Base-by-base conservation (phyloP, 176 grass and related monocot genomes). In the Oryza officinalis region DNA sequence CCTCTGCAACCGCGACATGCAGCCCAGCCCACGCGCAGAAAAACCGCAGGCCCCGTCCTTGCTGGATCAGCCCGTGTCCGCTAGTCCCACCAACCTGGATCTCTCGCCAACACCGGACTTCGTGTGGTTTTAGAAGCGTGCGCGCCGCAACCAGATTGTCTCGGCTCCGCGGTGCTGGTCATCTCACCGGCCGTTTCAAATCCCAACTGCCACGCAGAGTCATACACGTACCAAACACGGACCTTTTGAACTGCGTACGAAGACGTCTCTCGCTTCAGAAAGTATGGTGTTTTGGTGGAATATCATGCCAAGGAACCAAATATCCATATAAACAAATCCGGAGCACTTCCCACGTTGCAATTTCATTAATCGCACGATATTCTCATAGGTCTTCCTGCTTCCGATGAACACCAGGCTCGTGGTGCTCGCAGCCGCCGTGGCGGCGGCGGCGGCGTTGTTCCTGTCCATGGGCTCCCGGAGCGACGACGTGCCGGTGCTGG, bases 391-490 rank as follows among this genome's bases (percentile, higher is more conserved):
- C 47, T n/a, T 17, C 30, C 8, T 10, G 5, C 3, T 57, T 54
- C 67, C 32, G 33, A 69, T 69, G 67, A 22, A 38, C 33, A 8
- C 67, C 18, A 11, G 22, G 35, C 68, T 32, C 7, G 18, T 66
- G 1, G 49, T 65, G 26, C 37, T 66, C 22, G 77, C 61, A 43
- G 27, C 5, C 3, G 9, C 52, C 32, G 59, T 86, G 0, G 72
- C 78, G 30, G 41, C 83, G 30, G 41, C 83, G n/a, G 35, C 61
- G 23, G 43, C 59, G 13, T 18, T 73, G 0, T 22, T 1, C 20
- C n/a, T 83, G 6, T 83, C 87, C 18, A 60, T 50, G 27, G 54
- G 65, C 77, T 74, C 78, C 6, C 47, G 66, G 27, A 9, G 18
- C 50, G 84, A 67, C 69, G 67, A 67, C 69, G 67, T 77, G 13